phyloP scores from a whole-genome alignment of 805 yeast species.

The Lipomyces kockii region DNA sequence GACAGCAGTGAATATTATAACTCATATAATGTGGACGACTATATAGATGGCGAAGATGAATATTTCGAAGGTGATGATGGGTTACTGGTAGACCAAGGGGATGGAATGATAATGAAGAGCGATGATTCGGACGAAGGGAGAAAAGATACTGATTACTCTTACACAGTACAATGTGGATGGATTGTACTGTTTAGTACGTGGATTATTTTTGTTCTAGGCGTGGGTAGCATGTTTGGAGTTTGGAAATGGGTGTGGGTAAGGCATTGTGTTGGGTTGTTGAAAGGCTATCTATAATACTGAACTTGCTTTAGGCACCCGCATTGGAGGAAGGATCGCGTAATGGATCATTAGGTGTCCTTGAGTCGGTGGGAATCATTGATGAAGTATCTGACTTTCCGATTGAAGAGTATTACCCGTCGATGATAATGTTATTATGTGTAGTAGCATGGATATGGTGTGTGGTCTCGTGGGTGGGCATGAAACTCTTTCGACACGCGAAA shows the following conservation, averaged over 20 bases:
- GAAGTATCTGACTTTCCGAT: conserved; percentile 44
- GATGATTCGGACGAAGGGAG: conserved; percentile 8
- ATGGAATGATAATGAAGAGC: conserved; percentile 5
- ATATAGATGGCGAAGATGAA: conserved; percentile 15
- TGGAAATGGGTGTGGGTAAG: conserved; percentile 38
- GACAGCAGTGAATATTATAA: conserved; percentile 6
- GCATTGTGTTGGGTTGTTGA: background rate
- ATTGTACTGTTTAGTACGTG: conserved; percentile 32
- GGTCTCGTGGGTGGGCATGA: conserved; percentile 78
- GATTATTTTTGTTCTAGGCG: conserved; percentile 27
- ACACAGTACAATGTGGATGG: conserved; percentile 37
- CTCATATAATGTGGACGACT: conserved; percentile 12
- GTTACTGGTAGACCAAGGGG: background rate
- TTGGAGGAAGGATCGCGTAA: background rate
- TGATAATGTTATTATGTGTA: conserved; percentile 45
- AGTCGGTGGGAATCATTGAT: conserved; percentile 9
- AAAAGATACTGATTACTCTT: conserved; percentile 5
- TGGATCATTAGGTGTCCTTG: background rate
- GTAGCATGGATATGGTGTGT: conserved; percentile 71
- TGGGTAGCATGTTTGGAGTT: conserved; percentile 36
- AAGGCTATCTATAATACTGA: background rate
- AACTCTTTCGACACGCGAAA: conserved; percentile 77
- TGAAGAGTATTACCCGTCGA: conserved; percentile 47
- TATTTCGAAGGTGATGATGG: conserved; percentile 10
- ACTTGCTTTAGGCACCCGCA: conserved; percentile 1